phyloP scores from a whole-genome alignment of 1,139 yeast genomes.

The Taphrina pruni region DNA sequence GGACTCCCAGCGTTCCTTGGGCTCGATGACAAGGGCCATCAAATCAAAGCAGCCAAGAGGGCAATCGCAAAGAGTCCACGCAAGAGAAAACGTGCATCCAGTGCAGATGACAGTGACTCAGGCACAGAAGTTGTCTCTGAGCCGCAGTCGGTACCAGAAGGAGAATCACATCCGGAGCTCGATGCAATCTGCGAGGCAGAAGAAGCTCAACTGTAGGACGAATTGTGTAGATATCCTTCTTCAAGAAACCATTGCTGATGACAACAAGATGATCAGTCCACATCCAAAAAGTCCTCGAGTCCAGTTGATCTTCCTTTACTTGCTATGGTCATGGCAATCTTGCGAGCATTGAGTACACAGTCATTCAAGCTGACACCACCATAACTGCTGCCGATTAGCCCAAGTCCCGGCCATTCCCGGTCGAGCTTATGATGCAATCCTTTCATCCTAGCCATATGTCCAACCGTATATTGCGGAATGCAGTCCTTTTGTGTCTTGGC shows the following conservation, averaged over 20 bases:
- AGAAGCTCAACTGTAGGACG: too few species aligned
- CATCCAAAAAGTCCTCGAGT: conserved; percentile 24
- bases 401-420: conserved; percentile 40
- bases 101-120: neutral
- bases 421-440: conserved; percentile 50
- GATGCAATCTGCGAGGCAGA: too few species aligned
- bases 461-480: conserved; percentile 82
- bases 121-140: neutral
- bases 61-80: neutral
- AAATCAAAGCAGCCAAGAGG: neutral
- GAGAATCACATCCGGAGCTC: neutral
- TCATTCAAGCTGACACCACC: conserved; percentile 47
- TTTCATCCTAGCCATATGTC: conserved; percentile 63
- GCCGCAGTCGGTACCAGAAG: neutral
- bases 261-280: neutral
- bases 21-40: neutral
- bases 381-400: conserved; percentile 47
- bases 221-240: too few species aligned
- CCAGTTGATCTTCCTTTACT: conserved; percentile 17
- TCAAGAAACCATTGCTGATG: too few species aligned
- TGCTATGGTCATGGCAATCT: conserved; percentile 27
- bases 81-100: neutral
- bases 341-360: conserved; percentile 45
- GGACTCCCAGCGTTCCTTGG: conserved; percentile 5
- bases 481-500: conserved; percentile 58